A percentile compares a stretch with the other conserved stretches of the same genome.
Conservation (phyloP, 2,329 filamentous ascomycete species). For the Fonsecaea erecta region DNA sequence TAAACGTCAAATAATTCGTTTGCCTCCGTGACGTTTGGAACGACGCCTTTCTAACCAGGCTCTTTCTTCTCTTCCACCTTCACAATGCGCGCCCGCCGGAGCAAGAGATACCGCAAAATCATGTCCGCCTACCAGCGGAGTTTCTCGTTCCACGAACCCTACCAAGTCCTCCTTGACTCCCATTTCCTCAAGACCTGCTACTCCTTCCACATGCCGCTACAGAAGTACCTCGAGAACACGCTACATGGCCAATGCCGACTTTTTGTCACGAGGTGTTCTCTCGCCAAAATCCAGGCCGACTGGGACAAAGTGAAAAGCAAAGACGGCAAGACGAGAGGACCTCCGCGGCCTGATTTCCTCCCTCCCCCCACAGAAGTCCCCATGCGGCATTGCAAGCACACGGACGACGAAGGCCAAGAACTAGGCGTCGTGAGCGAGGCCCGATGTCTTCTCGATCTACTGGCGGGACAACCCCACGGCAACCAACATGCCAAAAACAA, state of each 20-base stretch:
- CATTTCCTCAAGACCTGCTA: conserved; percentile 81
- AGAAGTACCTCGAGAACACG: conserved; percentile 75
- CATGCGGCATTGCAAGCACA: conserved; percentile 54
- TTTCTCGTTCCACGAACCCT: conserved; percentile 91
- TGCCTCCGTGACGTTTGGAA: not conserved
- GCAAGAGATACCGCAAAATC: conserved; percentile 82
- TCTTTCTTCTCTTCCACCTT: conserved; percentile 6
- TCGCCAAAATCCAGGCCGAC: conserved; percentile 49
- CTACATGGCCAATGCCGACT: conserved; percentile 85
- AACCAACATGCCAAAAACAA: conserved; percentile 50
- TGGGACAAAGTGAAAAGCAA: conserved; percentile 39
- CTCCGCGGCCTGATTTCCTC: conserved; percentile 48
- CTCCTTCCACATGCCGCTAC: conserved; percentile 87
- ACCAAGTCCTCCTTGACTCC: conserved; percentile 88
- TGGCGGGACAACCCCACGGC: conserved; percentile 40
- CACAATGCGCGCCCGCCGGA: conserved; percentile 70
- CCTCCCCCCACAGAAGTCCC: conserved; percentile 52
- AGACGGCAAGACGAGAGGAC: conserved; percentile 37
- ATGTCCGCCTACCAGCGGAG: conserved; percentile 88
- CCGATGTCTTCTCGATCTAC: conserved; percentile 51
- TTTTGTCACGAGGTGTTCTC: conserved; percentile 74
- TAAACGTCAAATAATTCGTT: too few species aligned
- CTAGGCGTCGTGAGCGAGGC: conserved; percentile 38
- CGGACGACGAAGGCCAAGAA: conserved; percentile 47
- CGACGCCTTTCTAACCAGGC: not conserved